phyloP scores from a whole-genome alignment of 1,139 yeast genomes.

The Nakaseomyces nivariensis region DNA sequence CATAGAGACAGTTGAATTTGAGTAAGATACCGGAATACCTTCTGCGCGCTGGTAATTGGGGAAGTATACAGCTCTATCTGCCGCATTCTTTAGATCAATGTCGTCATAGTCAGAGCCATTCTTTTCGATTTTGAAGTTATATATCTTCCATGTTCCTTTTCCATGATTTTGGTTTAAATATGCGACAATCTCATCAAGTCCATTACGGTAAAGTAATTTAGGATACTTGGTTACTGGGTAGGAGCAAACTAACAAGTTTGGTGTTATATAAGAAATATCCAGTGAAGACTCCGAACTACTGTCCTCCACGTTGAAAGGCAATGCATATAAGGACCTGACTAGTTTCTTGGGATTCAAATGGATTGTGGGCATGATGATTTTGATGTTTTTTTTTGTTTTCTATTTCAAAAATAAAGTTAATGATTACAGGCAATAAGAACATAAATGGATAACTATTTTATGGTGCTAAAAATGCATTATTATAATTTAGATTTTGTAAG shows the following conservation, averaged over 20 bases:
- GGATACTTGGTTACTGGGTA: conserved; percentile 49
- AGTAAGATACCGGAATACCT: not conserved
- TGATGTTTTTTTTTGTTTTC: not conserved
- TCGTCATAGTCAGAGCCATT: conserved; percentile 41
- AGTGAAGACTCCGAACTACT: conserved; percentile 29
- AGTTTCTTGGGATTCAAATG: not conserved
- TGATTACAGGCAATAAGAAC: too few species aligned
- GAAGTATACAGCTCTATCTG: conserved; percentile 1
- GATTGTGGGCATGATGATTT: not conserved
- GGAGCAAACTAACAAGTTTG: conserved; percentile 57
- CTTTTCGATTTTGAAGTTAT: conserved; percentile 60
- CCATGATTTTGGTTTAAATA: conserved; percentile 43
- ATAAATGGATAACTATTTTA: too few species aligned
- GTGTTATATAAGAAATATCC: conserved; percentile 58
- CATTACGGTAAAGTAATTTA: conserved; percentile 45
- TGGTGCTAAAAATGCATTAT: too few species aligned
- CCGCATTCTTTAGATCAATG: conserved; percentile 23
- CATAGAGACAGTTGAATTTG: not conserved
- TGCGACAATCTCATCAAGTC: conserved; percentile 41
- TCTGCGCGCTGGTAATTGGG: not conserved
- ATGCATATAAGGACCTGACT: conserved; percentile 6
- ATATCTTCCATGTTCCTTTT: conserved; percentile 51
- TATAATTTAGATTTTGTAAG: too few species aligned
- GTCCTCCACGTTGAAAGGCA: conserved; percentile 20
- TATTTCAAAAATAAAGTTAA: not conserved